A percentile compares a stretch with the other conserved stretches of the same genome.
phyloP scores from a whole-genome alignment of 2,329 filamentous ascomycete genomes.

The Claviceps citrina region DNA sequence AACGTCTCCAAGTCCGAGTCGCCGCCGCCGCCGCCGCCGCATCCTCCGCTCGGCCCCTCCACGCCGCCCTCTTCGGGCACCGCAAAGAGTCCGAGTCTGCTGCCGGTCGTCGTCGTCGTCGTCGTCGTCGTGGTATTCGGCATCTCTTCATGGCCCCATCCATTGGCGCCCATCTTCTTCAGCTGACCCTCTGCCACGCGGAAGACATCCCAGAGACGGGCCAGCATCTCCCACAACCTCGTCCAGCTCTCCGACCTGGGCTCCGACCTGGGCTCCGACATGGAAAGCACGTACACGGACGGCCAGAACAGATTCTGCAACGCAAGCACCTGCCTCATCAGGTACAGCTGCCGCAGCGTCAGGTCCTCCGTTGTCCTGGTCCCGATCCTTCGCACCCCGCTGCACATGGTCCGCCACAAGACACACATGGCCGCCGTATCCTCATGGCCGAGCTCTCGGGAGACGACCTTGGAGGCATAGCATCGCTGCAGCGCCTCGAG shows the following conservation, averaged over 20 bases:
- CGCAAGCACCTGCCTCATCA: conserved; percentile 15
- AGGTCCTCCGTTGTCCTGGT: conserved; percentile 9
- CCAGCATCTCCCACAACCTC: conserved; percentile 9
- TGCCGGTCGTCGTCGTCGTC: conserved; percentile 8
- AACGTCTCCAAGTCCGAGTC: conserved; percentile 24
- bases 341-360: conserved; percentile 13
- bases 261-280: conserved; percentile 5
- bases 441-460: conserved; percentile 22
- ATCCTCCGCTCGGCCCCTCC: background rate
- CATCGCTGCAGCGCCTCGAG: conserved; percentile 24
- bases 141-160: conserved; percentile 6
- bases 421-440: conserved; percentile 18
- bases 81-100: conserved; percentile 13
- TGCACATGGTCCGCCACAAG: conserved; percentile 18
- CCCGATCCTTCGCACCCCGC: conserved; percentile 14
- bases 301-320: conserved; percentile 19
- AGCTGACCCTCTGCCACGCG: conserved; percentile 10
- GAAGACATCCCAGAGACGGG: conserved; percentile 9
- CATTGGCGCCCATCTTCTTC: conserved; percentile 5
- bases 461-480: conserved; percentile 19
- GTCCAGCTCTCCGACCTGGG: conserved; percentile 9
- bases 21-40: background rate
- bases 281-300: conserved; percentile 11
- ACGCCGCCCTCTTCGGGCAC: conserved; percentile 8
- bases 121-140: no score